Conservation (phyloP, 2,329 filamentous ascomycete species). For the Harringtonia lauricola region DNA sequence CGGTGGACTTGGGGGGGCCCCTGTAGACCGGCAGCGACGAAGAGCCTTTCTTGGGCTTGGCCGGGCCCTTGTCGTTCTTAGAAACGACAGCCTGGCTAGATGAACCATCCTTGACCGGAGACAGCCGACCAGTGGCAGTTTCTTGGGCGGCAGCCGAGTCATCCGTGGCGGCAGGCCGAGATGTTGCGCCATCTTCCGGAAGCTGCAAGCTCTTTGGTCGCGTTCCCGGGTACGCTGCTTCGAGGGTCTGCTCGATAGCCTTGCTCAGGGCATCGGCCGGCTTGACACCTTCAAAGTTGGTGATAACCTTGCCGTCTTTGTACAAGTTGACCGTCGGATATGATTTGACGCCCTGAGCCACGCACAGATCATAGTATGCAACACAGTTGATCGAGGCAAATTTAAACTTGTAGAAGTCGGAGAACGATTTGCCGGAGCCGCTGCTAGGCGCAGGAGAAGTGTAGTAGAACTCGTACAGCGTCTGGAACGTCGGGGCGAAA, state of each 20-base stretch:
- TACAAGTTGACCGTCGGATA: conserved; percentile 74
- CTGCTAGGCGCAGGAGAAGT: conserved; percentile 63
- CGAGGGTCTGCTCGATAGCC: conserved; percentile 66
- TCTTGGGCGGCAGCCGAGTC: conserved; percentile 12
- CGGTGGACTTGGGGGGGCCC: conserved; percentile 37
- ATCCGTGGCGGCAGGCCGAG: conserved; percentile 20
- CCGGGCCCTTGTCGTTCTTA: conserved; percentile 11
- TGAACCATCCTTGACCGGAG: neutral
- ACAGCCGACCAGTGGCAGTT: neutral
- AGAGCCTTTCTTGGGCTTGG: conserved; percentile 13
- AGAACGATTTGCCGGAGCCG: conserved; percentile 50
- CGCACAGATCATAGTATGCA: conserved; percentile 70
- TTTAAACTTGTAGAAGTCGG: conserved; percentile 76
- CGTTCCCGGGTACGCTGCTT: conserved; percentile 69
- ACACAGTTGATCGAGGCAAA: conserved; percentile 82
- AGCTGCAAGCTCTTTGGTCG: conserved; percentile 57
- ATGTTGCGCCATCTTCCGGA: conserved; percentile 58
- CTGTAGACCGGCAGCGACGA: conserved; percentile 1
- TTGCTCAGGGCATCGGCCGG: conserved; percentile 35
- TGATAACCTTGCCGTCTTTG: conserved; percentile 61
- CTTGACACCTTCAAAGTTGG: conserved; percentile 55
- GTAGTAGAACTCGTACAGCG: conserved; percentile 87
- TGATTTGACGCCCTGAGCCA: conserved; percentile 50
- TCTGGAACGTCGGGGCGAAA: conserved; percentile 81
- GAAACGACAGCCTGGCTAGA: neutral